These are phyloP conservation scores for Iris pallida DNA, from an alignment of 116 monocot species.

Conservation along the genomic window DNA sequence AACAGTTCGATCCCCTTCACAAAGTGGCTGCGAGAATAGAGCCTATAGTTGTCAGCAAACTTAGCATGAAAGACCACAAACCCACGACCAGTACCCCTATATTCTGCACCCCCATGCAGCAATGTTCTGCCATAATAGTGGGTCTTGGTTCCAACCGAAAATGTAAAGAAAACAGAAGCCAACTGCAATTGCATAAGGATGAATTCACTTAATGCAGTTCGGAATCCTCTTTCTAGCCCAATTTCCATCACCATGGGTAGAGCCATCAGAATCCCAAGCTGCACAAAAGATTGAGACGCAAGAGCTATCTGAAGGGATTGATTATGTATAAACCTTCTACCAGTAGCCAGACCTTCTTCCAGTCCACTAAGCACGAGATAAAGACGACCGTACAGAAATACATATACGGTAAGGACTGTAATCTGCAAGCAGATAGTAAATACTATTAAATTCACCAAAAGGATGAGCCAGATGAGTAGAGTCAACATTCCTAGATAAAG, in stretches of 20 bases:
- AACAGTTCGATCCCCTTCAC: slow-evolving; percentile 84
- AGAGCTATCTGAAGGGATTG: slow-evolving; percentile 87
- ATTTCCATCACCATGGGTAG: slow-evolving; percentile 99
- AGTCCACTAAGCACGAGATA: slow-evolving; percentile 95
- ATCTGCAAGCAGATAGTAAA: slow-evolving; percentile 32
- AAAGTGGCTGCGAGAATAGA: slow-evolving; percentile 94
- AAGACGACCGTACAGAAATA: slow-evolving; percentile 86
- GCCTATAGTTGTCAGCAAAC: slow-evolving; percentile 90
- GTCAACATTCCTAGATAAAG: background rate
- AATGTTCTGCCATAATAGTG: slow-evolving; percentile 96
- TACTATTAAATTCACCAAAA: background rate
- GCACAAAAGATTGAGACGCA: slow-evolving; percentile 89
- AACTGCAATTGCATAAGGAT: slow-evolving; percentile 88
- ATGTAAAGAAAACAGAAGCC: slow-evolving; percentile 89
- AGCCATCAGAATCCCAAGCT: slow-evolving; percentile 92
- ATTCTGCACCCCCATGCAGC: slow-evolving; percentile 95
- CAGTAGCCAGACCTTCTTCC: slow-evolving; percentile 60
- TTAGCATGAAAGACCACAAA: slow-evolving; percentile 99
- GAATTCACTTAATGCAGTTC: slow-evolving; percentile 80
- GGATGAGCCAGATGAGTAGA: background rate
- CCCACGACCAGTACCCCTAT: slow-evolving; percentile 80
- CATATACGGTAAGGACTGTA: slow-evolving; percentile 87
- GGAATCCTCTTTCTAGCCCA: slow-evolving; percentile 84
- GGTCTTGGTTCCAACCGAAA: slow-evolving; percentile 88
- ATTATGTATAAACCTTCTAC: slow-evolving; percentile 60